Base-by-base conservation (phyloP, 805 yeast species). In the Ogataea methanolica region DNA sequence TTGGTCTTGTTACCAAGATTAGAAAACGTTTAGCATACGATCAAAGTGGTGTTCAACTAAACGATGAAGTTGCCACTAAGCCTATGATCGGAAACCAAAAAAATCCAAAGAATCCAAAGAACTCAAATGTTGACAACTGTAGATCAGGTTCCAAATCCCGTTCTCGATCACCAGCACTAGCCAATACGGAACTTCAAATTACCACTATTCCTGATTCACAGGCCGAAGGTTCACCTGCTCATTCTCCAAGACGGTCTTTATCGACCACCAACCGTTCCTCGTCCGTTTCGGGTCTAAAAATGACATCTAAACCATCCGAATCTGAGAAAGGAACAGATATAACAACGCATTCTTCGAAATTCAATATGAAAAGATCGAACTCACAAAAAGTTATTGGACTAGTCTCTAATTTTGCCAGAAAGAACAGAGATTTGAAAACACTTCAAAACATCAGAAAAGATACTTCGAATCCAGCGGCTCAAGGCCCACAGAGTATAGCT, bases 11-110 rank as follows among this genome's bases (percentile, higher is more conserved):
- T 11, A 42, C 54, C 5, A 51, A 44, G 31, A 17, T 57, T 4
- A 52, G 54, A 36, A 55, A 47, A 33, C 40, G 43, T 17, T 16
- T 50, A 33, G 41, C 38, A 1, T 36, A 33, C 12, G 53, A 55
- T 29, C 29, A 41, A 31, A 54, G 53, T 15, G 59, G 53, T 11
- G 60, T 57, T 12, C 56, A 55, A 36, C 39, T 48, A 36, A 39
- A 29, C 37, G 49, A 40, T 23, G 34, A 34, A 22, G 36, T n/a
- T 33, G 16, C 6, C 8, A n/a, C 17, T 33, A n/a, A 11, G 6
- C 9, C 36, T 7, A 7, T n/a, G 9, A n/a, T 17, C 12, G 36
- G 17, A 33, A n/a, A 15, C 34, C 15, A 15, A 26, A 37, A 29
- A n/a, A 33, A 19, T 12, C 14, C 38, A 33, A 33, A 34, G 15